phyloP scores from a whole-genome alignment of 371 early-diverging fungal species.

The Mucor lusitanicus region DNA sequence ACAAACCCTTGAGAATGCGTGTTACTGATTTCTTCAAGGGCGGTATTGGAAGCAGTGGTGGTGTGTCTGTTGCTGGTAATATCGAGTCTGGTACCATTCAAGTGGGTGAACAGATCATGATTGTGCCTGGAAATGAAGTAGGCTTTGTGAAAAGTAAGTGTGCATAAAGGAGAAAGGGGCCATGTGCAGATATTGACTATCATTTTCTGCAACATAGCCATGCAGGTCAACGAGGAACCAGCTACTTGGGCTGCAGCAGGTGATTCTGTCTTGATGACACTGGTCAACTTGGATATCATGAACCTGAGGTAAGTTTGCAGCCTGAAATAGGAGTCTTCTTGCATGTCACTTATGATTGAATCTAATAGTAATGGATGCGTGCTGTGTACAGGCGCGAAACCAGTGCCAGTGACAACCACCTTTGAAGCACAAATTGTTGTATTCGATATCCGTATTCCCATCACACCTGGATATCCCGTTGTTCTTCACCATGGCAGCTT shows the following conservation, averaged over 20 bases:
- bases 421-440: slow-evolving; percentile 89
- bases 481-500: slow-evolving; percentile 83
- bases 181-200: background rate
- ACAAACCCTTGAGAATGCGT: slow-evolving; percentile 81
- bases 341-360: too few relatives aligned
- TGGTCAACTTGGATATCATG: slow-evolving; percentile 79
- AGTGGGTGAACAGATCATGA: slow-evolving; percentile 79
- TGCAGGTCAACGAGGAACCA: slow-evolving; percentile 73
- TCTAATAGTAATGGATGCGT: slow-evolving; percentile 71
- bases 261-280: slow-evolving; percentile 80
- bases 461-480: slow-evolving; percentile 90
- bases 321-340: too few relatives aligned
- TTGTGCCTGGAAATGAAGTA: slow-evolving; percentile 81
- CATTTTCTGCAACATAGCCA: slow-evolving; percentile 37
- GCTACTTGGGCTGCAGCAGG: slow-evolving; percentile 92
- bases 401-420: slow-evolving; percentile 72
- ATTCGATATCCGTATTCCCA: slow-evolving; percentile 86
- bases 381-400: slow-evolving; percentile 65
- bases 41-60: slow-evolving; percentile 63
- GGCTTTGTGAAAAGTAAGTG: slow-evolving; percentile 76
- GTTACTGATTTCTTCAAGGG: slow-evolving; percentile 89
- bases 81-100: slow-evolving; percentile 87
- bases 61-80: slow-evolving; percentile 83
- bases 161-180: background rate
- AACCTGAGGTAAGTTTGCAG: slow-evolving; percentile 62